Percentiles rank a stretch among this genome's conserved stretches.
These are phyloP conservation scores for Naegleria fowleri DNA, from an alignment of 208 protist genomes.

Conservation along the genomic window DNA sequence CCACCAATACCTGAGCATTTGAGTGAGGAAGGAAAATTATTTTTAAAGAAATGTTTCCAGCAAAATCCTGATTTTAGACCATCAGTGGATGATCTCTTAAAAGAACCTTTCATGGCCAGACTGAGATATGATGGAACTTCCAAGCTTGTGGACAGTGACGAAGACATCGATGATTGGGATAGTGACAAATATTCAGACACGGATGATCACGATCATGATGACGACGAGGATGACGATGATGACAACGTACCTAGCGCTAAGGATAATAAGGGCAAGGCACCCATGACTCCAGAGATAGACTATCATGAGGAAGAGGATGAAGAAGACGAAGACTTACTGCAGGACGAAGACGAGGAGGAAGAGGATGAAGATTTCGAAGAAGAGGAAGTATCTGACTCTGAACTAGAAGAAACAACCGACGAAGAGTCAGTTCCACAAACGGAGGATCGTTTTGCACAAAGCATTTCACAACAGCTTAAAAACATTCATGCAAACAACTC, in stretches of 20 bases:
- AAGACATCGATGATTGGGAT: not conserved
- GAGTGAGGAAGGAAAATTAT: not conserved
- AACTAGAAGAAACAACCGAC: not conserved
- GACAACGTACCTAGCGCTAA: not conserved
- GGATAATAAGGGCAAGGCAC: not conserved
- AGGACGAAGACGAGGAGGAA: not conserved
- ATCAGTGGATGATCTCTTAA: not conserved
- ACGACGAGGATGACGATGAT: not conserved
- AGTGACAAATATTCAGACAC: not conserved
- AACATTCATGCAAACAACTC: not conserved
- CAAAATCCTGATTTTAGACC: not conserved
- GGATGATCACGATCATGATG: not conserved
- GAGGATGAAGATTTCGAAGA: not conserved
- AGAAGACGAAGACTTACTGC: not conserved
- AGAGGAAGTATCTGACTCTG: not conserved
- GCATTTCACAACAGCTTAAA: not conserved
- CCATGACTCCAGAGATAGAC: not conserved
- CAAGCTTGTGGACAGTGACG: not conserved
- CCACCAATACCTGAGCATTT: slow-evolving; percentile 18
- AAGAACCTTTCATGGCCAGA: not conserved
- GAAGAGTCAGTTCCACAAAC: not conserved
- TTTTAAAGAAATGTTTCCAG: slow-evolving; percentile 16
- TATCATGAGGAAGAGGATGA: not conserved
- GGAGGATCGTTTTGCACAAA: not conserved
- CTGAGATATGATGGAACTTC: not conserved